Conservation (phyloP, 1,284 basidiomycete genomes). For the Trichosporon sp. region DNA sequence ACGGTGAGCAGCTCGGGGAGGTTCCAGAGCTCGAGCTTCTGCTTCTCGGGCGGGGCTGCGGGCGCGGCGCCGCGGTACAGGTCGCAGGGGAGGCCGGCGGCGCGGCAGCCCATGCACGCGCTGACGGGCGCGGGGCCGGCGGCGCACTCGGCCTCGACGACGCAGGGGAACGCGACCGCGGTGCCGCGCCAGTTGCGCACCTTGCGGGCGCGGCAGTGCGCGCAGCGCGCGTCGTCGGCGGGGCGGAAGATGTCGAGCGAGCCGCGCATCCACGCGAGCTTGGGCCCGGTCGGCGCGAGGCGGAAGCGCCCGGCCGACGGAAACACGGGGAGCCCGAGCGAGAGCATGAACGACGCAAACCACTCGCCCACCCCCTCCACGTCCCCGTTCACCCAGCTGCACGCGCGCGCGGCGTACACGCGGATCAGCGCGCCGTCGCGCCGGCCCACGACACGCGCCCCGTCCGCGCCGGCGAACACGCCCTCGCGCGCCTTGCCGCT, state of each 20-base stretch:
- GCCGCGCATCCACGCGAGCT: not conserved
- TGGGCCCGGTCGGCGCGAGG: not conserved
- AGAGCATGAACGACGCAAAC: not conserved
- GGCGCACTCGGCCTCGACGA: not conserved
- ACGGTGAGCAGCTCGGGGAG: not conserved
- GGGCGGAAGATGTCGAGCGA: not conserved
- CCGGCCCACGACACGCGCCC: not conserved
- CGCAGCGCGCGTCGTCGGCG: not conserved
- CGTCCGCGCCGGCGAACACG: not conserved
- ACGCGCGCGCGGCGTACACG: not conserved
- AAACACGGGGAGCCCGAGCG: not conserved
- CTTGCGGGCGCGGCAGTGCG: not conserved
- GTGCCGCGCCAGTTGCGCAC: not conserved
- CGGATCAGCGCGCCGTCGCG: not conserved
- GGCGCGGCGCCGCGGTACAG: not conserved
- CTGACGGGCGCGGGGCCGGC: not conserved
- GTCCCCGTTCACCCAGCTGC: constrained; percentile 1
- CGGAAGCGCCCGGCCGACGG: not conserved
- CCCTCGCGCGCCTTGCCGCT: not conserved
- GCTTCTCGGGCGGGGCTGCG: not conserved
- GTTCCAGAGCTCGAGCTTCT: not conserved
- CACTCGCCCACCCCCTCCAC: not conserved
- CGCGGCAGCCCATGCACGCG: not conserved
- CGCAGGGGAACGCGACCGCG: not conserved
- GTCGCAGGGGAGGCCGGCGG: not conserved